A percentile compares a stretch with the other conserved stretches of the same genome.
phyloP scores from a whole-genome alignment of 352 stramenopile species.

The Phytophthora syringae region DNA sequence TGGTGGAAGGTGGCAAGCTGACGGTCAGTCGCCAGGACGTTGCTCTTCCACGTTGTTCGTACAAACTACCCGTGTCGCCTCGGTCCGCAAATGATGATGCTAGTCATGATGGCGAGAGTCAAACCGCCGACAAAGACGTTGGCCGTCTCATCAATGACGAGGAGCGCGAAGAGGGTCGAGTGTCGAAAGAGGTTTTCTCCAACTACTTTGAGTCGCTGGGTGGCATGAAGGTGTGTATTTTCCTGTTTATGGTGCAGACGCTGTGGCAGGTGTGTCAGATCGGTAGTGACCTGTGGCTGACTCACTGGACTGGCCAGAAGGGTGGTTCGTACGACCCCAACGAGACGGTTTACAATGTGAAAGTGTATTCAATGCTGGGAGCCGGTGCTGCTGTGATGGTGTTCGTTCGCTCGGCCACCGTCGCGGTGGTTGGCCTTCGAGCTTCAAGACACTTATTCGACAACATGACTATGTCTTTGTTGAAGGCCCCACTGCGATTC shows the following conservation, averaged over 20 bases:
- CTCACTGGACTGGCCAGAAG: conserved; percentile 47
- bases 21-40: conserved; percentile 23
- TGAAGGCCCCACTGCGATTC: conserved; percentile 90
- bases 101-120: conserved; percentile 7
- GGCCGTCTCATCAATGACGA: conserved; percentile 50
- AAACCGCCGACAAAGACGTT: not conserved
- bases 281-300: conserved; percentile 42
- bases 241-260: conserved; percentile 27
- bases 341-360: conserved; percentile 33
- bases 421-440: conserved; percentile 50
- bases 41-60: conserved; percentile 8
- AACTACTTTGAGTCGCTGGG: conserved; percentile 51
- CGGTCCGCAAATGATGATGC: not conserved
- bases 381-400: conserved; percentile 41
- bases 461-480: conserved; percentile 78
- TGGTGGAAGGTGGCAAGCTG: conserved; percentile 32
- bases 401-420: conserved; percentile 27
- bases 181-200: conserved; percentile 48
- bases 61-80: conserved; percentile 13
- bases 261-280: conserved; percentile 50
- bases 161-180: conserved; percentile 47
- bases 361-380: conserved; percentile 40
- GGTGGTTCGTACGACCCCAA: conserved; percentile 23
- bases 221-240: conserved; percentile 30
- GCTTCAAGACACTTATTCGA: conserved; percentile 80